Evolutionary conservation across 306 rosid genomes (phyloP), one percentile per base, ranked within the genome.

Genomic region (Quercus robur): DNA sequence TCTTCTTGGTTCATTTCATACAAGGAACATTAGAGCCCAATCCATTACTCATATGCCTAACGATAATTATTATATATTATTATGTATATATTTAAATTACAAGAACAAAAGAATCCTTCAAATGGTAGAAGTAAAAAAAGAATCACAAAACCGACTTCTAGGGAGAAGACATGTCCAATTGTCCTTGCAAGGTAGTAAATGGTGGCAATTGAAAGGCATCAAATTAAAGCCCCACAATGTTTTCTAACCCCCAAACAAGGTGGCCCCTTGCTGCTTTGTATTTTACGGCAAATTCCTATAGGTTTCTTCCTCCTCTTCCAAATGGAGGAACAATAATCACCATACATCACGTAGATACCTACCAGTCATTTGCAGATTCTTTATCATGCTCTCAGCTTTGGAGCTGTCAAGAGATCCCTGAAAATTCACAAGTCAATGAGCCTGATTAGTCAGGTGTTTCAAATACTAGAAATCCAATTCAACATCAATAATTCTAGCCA

Each of bases 341-440:
- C 99, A 96, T 49, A 96, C 98, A 71, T 96, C 99, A 76, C 99
- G 98, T 88, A 93, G 80, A 86, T 96, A 93, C 81, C 98, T 82
- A 66, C 98, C 98, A 66, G 12, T 89, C 87, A 75, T 90, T 85
- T 93, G 98, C 71, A 96, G 91, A 87, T 84, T 93, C 87, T 96
- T 96, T 77, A 96, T 92, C 94, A 91, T 76, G 88, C 92, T 86
- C 88, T 96, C 99, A 11, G 99, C 92, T 87, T 93, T 82, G 61
- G 98, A 91, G 92, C 89, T 87, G 83, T 88, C 88, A 5, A 96
- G 82, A 44, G 94, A 90, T 83, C 99, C 99, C 99, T 96, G 92
- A 75, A 82, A 87, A 78, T 68, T 54, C 70, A 81, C 74, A 70
- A 33, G 28, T 30, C 64, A 6, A 25, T 4, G 31, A 72, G 71